Evolutionary conservation across 768 basidiomycete genomes (phyloP).

Genomic region (Candolleomyces aberdarensis): DNA sequence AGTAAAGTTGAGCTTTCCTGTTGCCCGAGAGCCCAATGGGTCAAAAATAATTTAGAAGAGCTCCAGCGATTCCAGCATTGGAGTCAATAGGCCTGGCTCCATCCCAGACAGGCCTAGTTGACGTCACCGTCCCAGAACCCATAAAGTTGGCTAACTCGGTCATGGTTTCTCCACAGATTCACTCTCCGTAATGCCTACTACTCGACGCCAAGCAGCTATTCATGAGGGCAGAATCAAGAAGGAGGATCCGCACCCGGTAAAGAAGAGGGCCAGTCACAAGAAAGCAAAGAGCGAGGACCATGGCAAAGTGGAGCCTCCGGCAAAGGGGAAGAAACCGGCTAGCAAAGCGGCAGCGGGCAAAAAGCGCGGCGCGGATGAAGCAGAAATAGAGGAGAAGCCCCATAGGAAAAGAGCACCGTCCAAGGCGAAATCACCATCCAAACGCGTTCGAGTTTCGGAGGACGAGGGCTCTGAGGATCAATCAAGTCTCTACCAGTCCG

Average conservation of each 20-base stretch:
- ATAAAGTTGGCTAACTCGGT: neutral
- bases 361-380: neutral
- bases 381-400: neutral
- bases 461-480: neutral
- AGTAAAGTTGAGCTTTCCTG: too few relatives aligned
- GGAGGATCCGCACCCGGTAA: conserved; percentile 24
- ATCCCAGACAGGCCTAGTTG: neutral
- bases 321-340: neutral
- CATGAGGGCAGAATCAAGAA: conserved; percentile 8
- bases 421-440: neutral
- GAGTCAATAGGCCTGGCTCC: too few relatives aligned
- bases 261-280: conserved; percentile 19
- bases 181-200: conserved; percentile 31
- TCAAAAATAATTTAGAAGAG: too few relatives aligned
- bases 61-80: too few relatives aligned
- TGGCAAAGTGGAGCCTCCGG: too few relatives aligned
- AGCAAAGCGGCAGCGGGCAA: neutral
- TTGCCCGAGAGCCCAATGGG: too few relatives aligned
- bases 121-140: neutral
- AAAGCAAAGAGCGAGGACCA: conserved; percentile 5
- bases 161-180: too few relatives aligned
- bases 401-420: neutral
- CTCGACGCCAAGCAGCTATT: conserved; percentile 23
- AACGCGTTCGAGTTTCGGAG: neutral
- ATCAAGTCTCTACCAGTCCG: conserved; percentile 14